A percentile compares a stretch with the other conserved stretches of the same genome.
phyloP scores from a whole-genome alignment of 768 basidiomycete species.

The Psilocybe tampanensis region DNA sequence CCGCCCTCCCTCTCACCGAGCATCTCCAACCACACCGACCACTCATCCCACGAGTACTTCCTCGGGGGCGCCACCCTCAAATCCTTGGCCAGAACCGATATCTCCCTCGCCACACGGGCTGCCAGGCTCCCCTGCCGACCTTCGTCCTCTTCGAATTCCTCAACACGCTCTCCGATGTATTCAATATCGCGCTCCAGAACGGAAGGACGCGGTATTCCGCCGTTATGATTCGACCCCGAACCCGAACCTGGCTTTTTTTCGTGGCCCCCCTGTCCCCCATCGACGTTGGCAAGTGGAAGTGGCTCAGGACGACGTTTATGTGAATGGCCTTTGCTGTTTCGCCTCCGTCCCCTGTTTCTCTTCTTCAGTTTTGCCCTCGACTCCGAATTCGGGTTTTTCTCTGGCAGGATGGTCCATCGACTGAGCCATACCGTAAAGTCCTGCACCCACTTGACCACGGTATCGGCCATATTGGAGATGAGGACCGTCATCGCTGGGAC shows the following conservation, averaged over 20 bases:
- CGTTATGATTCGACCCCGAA: neutral
- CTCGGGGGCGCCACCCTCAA: slow-evolving; percentile 25
- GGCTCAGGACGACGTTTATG: neutral
- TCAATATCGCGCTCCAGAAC: slow-evolving; percentile 27
- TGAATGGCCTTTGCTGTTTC: no score
- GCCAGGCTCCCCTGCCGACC: slow-evolving; percentile 27
- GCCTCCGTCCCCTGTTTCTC: neutral
- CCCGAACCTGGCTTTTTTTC: neutral
- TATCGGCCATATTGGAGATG: slow-evolving; percentile 51
- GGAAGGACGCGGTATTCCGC: neutral
- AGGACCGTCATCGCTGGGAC: slow-evolving; percentile 43
- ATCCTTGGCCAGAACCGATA: slow-evolving; percentile 32
- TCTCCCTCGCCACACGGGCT: slow-evolving; percentile 30
- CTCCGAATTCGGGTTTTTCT: slow-evolving; percentile 11
- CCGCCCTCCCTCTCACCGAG: slow-evolving; percentile 20
- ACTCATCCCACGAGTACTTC: slow-evolving; percentile 40
- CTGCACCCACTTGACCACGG: slow-evolving; percentile 42
- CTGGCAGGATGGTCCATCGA: slow-evolving; percentile 28
- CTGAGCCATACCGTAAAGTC: slow-evolving; percentile 33
- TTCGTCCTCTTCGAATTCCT: slow-evolving; percentile 27
- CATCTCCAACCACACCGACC: slow-evolving; percentile 34
- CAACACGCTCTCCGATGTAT: slow-evolving; percentile 37
- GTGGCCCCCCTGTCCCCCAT: neutral
- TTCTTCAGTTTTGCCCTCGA: neutral
- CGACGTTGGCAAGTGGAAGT: neutral